Evolutionary conservation across 164 flowering plant species (phyloP), one percentile per base, ranked within the genome.

Genomic region (Santalum album): DNA sequence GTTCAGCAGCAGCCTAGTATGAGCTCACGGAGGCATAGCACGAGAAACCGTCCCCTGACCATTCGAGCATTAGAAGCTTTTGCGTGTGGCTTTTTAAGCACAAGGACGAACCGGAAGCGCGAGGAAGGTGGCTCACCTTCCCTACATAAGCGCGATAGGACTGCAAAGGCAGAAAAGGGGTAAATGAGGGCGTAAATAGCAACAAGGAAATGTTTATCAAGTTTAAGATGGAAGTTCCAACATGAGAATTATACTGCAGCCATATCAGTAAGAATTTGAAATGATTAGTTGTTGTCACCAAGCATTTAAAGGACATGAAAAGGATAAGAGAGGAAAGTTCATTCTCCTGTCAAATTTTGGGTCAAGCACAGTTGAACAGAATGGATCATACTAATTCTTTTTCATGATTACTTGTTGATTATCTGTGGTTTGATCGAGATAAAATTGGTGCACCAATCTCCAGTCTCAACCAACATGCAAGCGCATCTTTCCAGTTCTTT

Each of bases 21-120:
- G n/a, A 35, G 22, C 29, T 54, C 19, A 7, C 62, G 67, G 25
- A 72, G 79, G 58, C 76, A 69, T 51, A 72, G 79, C 48, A 72
- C 76, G 43, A 75, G 79, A 51, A 75, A 61, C 70, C 74, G 76
- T 11, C 74, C 76, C 44, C 42, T 69, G 55, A 72, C 70, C 4
- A 56, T 59, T 47, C 72, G 58, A 53, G 77, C 76, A 45, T 57
- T 69, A 46, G 77, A 75, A 62, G 74, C 76, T 48, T 40, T 75
- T 36, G 70, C 52, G 22, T 53, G 53, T 29, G 73, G 64, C 20
- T 65, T 62, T 36, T 35, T 57, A 5, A 55, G 36, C 49, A 25
- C 61, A 11, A n/a, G n/a, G 46, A 55, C 20, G 61, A 73, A 52
- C 61, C 62, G 59, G 50, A 69, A 43, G 55, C 17, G 49, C 3